Evolutionary conservation across 441 rosid genomes (phyloP).

Genomic region (Gossypium lobatum): DNA sequence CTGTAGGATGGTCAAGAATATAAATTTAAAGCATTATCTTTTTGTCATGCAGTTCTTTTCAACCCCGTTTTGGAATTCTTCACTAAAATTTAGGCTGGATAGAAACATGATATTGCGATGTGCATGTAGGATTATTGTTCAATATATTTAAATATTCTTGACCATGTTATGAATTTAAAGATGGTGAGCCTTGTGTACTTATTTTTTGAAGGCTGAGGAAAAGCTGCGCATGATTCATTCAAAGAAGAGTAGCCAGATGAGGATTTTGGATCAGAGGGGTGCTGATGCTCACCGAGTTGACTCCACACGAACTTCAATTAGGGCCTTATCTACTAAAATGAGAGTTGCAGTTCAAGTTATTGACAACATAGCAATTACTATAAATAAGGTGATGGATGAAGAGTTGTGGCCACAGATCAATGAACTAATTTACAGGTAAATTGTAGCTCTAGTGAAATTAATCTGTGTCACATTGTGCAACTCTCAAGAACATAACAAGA

Average conservation of each 20-base stretch:
- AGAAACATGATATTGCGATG: neutral
- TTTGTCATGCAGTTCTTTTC: neutral
- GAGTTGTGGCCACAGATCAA: conserved; percentile 44
- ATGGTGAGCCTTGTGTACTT: neutral
- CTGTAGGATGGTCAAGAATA: neutral
- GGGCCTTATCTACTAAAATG: conserved; percentile 36
- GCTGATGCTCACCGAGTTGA: conserved; percentile 35
- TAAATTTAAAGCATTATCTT: neutral
- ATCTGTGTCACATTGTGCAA: neutral
- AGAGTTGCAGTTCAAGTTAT: conserved; percentile 49
- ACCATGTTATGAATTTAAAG: neutral
- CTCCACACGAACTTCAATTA: conserved; percentile 20
- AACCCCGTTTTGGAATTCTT: neutral
- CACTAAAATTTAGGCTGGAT: neutral
- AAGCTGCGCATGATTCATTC: conserved; percentile 36
- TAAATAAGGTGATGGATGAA: conserved; percentile 45
- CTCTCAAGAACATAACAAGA: neutral
- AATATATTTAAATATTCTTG: neutral
- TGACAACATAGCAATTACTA: conserved; percentile 36
- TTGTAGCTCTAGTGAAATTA: neutral
- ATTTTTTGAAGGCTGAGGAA: conserved; percentile 44
- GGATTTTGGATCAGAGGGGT: conserved; percentile 29
- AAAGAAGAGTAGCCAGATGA: conserved; percentile 38
- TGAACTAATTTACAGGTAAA: conserved; percentile 43
- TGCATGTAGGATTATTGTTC: neutral